Percentiles rank a stretch among this genome's conserved stretches.
Conservation (phyloP, 2,329 filamentous ascomycete species). For the Cordyceps javanica region DNA sequence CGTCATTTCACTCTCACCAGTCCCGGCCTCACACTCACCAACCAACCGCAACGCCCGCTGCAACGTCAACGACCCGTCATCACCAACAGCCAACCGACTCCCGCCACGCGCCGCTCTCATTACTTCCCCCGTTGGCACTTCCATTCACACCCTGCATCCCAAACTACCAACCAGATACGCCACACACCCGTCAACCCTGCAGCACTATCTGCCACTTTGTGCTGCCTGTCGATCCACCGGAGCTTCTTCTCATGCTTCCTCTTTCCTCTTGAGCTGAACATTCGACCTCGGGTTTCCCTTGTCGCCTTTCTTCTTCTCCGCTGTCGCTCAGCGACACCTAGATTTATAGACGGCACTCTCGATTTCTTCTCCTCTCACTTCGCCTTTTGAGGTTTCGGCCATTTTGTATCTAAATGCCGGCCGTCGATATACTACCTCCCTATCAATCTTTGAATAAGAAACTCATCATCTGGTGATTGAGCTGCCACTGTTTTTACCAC, state of each 20-base stretch:
- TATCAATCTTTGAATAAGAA: background rate
- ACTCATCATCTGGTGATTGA: background rate
- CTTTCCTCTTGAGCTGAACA: no score
- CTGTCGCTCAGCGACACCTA: background rate
- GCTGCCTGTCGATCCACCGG: background rate
- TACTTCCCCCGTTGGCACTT: background rate
- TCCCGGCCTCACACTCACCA: background rate
- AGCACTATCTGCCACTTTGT: background rate
- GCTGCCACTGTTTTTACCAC: background rate
- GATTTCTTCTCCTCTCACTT: background rate
- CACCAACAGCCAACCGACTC: background rate
- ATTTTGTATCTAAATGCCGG: slow-evolving; percentile 11
- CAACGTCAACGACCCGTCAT: background rate
- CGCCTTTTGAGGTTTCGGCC: background rate
- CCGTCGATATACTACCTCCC: background rate
- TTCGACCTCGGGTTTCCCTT: no score
- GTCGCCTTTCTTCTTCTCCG: no score
- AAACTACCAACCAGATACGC: no score
- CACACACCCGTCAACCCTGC: background rate
- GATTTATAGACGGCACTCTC: background rate
- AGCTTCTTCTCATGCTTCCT: background rate
- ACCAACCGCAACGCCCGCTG: no score
- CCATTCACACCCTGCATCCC: no score
- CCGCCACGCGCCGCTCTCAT: background rate
- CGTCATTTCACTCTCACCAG: slow-evolving; percentile 1